Base-by-base conservation (phyloP, 1,284 basidiomycete species). In the Neotropicomus parvogracilis region DNA sequence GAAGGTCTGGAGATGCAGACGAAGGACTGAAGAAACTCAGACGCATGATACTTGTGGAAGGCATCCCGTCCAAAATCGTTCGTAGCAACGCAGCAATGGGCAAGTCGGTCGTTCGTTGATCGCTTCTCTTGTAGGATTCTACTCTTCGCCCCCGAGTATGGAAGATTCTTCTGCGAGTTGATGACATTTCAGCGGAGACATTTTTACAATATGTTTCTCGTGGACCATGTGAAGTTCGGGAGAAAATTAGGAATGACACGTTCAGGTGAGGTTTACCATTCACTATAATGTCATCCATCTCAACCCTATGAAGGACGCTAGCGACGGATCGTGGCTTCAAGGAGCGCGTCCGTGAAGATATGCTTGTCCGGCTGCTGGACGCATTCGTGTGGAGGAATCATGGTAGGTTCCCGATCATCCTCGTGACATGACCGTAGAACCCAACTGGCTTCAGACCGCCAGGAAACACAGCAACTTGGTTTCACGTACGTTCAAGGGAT, bases 401-500 rank as follows among this genome's bases (percentile, higher is more conserved):
- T 56, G 88, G 91, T 89, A 49, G 38, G 74, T 56, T 14, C 12
- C 29, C 31, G 17, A 11, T 36, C 6, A 19, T 27, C 21, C 27
- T 39, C 20, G 28, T 27, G 21, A 35, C 35, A 28, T 29, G 21
- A 36, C 11, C 14, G 17, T 21, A 29, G 28, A 16, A 24, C 16
- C 21, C 21, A 46, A 33, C 33, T 31, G 17, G 49, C 35, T 16
- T 40, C 56, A 89, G 87, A 89, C 61, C 74, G 81, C 55, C 83
- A 85, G 65, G 84, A 88, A 60, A 74, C 73, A 2, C 77, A 85
- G 10, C 82, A 83, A 46, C 76, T 91, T 16, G 86, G 84, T 8
- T 95, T 97, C 67, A 91, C 88, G 32, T 97, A 97, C 62, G 93
- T 97, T 10, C 95, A 97, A 69, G 95, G 95, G 29, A 97, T 98